Conservation (phyloP, 2,329 filamentous ascomycete species). For the Aspergillus fumigatiaffinis region DNA sequence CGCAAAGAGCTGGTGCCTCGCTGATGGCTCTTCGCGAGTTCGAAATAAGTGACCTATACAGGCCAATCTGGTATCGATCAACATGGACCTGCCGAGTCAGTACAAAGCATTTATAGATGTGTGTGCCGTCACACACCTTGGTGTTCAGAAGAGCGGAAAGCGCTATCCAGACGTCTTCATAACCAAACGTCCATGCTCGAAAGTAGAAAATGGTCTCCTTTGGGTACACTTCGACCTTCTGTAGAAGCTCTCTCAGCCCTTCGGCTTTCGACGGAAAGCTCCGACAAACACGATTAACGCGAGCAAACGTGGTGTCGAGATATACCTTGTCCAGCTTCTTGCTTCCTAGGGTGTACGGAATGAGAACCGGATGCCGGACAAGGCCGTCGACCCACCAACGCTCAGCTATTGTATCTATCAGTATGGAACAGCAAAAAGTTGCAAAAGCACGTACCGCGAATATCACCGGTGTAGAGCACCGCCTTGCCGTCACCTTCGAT, state of each 20-base stretch:
- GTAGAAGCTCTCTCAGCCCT: conserved; percentile 69
- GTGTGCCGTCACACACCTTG: conserved; percentile 42
- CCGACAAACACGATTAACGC: conserved; percentile 45
- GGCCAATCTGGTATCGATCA: conserved; percentile 70
- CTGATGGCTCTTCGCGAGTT: conserved; percentile 41
- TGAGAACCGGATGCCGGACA: conserved; percentile 64
- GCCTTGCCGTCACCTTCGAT: conserved; percentile 71
- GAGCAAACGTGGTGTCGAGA: conserved; percentile 78
- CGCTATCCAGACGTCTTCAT: conserved; percentile 88
- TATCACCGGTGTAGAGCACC: conserved; percentile 83
- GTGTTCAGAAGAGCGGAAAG: conserved; percentile 67
- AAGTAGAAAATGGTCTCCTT: conserved; percentile 75
- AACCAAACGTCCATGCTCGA: conserved; percentile 86
- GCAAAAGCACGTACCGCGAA: conserved; percentile 52
- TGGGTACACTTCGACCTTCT: conserved; percentile 65
- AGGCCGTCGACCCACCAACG: conserved; percentile 78
- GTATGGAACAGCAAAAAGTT: background rate
- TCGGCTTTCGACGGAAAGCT: conserved; percentile 65
- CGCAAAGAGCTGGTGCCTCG: conserved; percentile 66
- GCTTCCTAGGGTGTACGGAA: conserved; percentile 67
- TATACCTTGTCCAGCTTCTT: conserved; percentile 77
- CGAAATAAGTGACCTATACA: conserved; percentile 64
- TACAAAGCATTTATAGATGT: background rate
- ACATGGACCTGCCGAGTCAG: conserved; percentile 63
- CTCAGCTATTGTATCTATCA: conserved; percentile 51